Evolutionary conservation across 1,139 yeast genomes (phyloP), one percentile per base, ranked within the genome.

Genomic region (Lodderomyces theae): DNA sequence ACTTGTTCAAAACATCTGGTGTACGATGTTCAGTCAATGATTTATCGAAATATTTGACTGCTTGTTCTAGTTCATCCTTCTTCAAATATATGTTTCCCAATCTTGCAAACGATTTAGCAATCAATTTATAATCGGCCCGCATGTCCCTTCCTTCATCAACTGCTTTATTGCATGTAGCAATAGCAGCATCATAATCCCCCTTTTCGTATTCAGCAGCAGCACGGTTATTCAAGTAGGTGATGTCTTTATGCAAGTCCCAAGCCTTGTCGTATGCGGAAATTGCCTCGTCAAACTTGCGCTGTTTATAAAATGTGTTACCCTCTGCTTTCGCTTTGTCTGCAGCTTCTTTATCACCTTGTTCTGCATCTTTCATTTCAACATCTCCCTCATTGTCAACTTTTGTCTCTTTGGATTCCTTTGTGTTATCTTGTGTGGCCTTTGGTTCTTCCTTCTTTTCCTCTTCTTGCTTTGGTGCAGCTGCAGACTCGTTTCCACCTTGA

Each of bases 121-220:
- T 79, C 41, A 85, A 57, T 66, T 87, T 90, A 69, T 89, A 94
- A 63, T 92, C 97, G 15, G 97, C 90, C 65, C 95, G 86, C 61
- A 77, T 60, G 51, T 85, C 94, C 67, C 96, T 80, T 50, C 96
- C 97, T 60, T 86, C 80, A 37, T 87, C 96, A 48, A 92, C 77
- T 13, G 98, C 97, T 43, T 70, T 68, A 51, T 79, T 69, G 64
- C 97, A 85, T 5, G 97, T 87, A 43, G 74, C 66, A 50, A 92
- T 85, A 30, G 96, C 90, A 12, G 82, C 67, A 44, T 88, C 95
- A 56, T 79, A 87, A 56, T 89, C 97, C 45, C 95, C 96, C 64
- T 90, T 89, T 67, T 94, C 99, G 56, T 68, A 92, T 64, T 92
- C 96, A 22, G 98, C 98, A 42, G 99, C 98, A 28, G 98, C 94